Percentiles rank a stretch among this genome's conserved stretches.
Evolutionary conservation across 768 basidiomycete species (phyloP).

Genomic region (Clavulina sp.): DNA sequence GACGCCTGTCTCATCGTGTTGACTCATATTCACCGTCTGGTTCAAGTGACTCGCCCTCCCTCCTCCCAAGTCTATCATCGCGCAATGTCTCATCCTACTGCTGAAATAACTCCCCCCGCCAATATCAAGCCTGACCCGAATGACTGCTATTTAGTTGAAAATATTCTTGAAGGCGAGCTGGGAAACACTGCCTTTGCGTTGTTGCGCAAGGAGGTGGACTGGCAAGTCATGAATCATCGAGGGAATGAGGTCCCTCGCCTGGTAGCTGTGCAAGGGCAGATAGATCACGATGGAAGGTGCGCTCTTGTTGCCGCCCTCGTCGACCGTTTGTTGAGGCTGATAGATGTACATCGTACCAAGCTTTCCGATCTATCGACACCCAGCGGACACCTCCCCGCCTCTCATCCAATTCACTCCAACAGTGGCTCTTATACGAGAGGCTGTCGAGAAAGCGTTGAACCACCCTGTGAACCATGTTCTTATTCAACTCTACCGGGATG

Average conservation of each 20-base stretch:
- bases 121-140: neutral
- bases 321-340: neutral
- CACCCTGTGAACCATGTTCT: constrained; percentile 72
- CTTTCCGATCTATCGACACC: constrained; percentile 68
- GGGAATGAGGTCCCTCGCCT: constrained; percentile 54
- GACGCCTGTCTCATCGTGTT: too few species aligned
- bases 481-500: constrained; percentile 64
- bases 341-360: constrained; percentile 19
- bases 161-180: neutral
- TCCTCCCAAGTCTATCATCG: too few species aligned
- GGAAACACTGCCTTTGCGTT: constrained; percentile 35
- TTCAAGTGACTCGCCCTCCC: too few species aligned
- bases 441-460: constrained; percentile 37
- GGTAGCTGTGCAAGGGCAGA: constrained; percentile 42
- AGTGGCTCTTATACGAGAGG: constrained; percentile 42
- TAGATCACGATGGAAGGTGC: constrained; percentile 34
- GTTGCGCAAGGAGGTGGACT: constrained; percentile 45
- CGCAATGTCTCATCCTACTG: too few species aligned
- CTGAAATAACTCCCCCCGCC: neutral
- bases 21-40: too few species aligned
- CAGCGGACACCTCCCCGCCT: constrained; percentile 59
- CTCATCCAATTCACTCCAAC: constrained; percentile 51
- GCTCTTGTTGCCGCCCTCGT: neutral
- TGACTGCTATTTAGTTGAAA: neutral
- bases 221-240: constrained; percentile 58